Base-by-base conservation (phyloP, 306 rosid species). In the Acacia confusa region DNA sequence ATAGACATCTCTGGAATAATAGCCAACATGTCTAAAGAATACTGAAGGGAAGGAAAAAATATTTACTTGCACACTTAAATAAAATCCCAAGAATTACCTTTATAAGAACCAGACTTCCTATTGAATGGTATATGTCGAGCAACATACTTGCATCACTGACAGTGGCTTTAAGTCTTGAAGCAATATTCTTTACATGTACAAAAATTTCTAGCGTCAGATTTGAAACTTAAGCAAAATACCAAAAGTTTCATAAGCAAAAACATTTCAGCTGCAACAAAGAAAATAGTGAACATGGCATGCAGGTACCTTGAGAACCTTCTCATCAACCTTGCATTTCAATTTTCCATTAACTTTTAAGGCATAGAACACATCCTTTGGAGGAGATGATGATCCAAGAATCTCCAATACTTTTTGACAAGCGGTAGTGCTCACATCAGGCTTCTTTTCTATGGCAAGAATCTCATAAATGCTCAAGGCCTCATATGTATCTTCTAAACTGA, bases 401-500 rank as follows among this genome's bases (percentile, higher is more conserved):
- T 93, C 94, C 73, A 87, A 79, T 79, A 93, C 95, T 72, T 83
- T 83, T 50, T 71, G 70, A 85, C 99, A 96, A 41, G 95, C 66
- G 58, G 83, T 45, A 8, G 80, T 60, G 63, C 82, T 81, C 73
- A 86, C 83, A 83, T 86, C 86, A 43, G 93, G 85, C 86, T 86
- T 90, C 70, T 93, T 89, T 61, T 87, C 81, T 11, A 91, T 84
- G 41, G 86, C 88, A 17, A 96, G 99, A 79, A 93, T 83, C 82
- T 92, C 92, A 82, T 91, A 89, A 36, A 93, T 88, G 81, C 92
- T 89, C 6, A 93, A 70, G 16, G 92, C 97, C 86, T 92, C 97
- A 55, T 91, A 91, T 43, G 97, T 83, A 79, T 91, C 92, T 85
- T 96, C 97, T 53, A 93, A 80, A 88, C 99, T 96, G 97, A 72